These are phyloP conservation scores for Colletotrichum magnum DNA, from an alignment of 2,329 filamentous ascomycete genomes.

Conservation along the genomic window DNA sequence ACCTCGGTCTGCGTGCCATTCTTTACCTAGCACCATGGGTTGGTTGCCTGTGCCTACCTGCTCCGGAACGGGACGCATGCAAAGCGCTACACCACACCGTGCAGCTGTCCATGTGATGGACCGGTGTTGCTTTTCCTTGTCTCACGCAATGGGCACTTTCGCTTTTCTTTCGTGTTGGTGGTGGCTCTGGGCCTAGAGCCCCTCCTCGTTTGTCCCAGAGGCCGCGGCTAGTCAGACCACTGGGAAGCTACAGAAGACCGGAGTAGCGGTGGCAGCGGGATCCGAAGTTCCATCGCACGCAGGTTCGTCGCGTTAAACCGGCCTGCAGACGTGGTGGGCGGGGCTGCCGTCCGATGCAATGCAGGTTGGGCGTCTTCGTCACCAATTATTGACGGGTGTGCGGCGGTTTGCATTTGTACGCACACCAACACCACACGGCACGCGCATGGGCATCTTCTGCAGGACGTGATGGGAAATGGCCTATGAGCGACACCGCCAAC, in stretches of 20 bases:
- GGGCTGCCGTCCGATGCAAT: slow-evolving; percentile 36
- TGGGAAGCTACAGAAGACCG: slow-evolving; percentile 24
- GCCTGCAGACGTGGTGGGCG: slow-evolving; percentile 19
- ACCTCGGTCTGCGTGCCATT: slow-evolving; percentile 32
- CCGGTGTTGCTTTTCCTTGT: slow-evolving; percentile 27
- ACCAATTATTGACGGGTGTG: slow-evolving; percentile 41
- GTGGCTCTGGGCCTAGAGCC: slow-evolving; percentile 7
- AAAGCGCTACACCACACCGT: slow-evolving; percentile 25
- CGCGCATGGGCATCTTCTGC: slow-evolving; percentile 33
- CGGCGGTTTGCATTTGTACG: slow-evolving; percentile 27
- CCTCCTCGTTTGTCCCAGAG: slow-evolving; percentile 16
- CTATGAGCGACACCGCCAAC: slow-evolving; percentile 39
- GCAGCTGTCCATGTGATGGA: slow-evolving; percentile 35
- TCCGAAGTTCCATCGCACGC: slow-evolving; percentile 31
- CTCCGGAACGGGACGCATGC: slow-evolving; percentile 38
- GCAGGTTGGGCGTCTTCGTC: slow-evolving; percentile 36
- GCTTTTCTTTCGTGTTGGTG: slow-evolving; percentile 15
- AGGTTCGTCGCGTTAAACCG: slow-evolving; percentile 26
- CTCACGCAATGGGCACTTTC: slow-evolving; percentile 34
- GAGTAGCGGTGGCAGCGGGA: slow-evolving; percentile 33
- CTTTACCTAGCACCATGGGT: slow-evolving; percentile 1
- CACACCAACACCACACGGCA: not conserved
- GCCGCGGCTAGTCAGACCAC: slow-evolving; percentile 37
- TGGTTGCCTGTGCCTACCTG: slow-evolving; percentile 11
- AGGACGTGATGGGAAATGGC: slow-evolving; percentile 35